Evolutionary conservation across 495 filamentous ascomycete species (phyloP).

Genomic region (Aeminium ludgeri): DNA sequence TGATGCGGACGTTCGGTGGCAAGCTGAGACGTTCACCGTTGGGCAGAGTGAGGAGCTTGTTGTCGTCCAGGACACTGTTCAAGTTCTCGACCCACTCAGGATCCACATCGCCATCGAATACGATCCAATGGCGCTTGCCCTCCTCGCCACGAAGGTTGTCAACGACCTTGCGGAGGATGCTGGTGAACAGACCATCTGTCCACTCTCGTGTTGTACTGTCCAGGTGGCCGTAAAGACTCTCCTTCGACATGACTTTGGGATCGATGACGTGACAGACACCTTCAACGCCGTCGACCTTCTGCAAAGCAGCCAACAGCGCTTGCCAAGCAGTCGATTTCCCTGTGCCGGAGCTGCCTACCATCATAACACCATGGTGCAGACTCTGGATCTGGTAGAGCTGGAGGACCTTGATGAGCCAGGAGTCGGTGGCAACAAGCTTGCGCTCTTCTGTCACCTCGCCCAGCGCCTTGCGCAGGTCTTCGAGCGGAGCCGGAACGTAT

Average conservation of each 20-base stretch:
- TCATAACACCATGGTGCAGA: constrained; percentile 99
- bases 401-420: constrained; percentile 91
- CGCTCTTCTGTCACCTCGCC: constrained; percentile 62
- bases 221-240: constrained; percentile 82
- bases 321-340: constrained; percentile 94
- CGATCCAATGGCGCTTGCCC: constrained; percentile 93
- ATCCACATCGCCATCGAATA: constrained; percentile 97
- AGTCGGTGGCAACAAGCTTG: constrained; percentile 72
- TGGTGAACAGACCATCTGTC: constrained; percentile 96
- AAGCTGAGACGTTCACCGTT: constrained; percentile 95
- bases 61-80: constrained; percentile 98
- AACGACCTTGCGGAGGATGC: constrained; percentile 93
- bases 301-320: constrained; percentile 80
- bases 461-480: constrained; percentile 64
- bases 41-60: constrained; percentile 87
- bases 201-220: constrained; percentile 95
- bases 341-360: constrained; percentile 90
- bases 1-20: constrained; percentile 87
- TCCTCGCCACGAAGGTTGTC: constrained; percentile 97
- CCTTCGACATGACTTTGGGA: constrained; percentile 99
- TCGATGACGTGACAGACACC: constrained; percentile 96
- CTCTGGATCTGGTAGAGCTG: constrained; percentile 95
- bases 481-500: constrained; percentile 77
- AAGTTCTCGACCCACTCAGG: constrained; percentile 99
- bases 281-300: constrained; percentile 76